These are phyloP conservation scores for Pleurotus cornucopiae DNA, from an alignment of 768 basidiomycete genomes.

Conservation along the genomic window DNA sequence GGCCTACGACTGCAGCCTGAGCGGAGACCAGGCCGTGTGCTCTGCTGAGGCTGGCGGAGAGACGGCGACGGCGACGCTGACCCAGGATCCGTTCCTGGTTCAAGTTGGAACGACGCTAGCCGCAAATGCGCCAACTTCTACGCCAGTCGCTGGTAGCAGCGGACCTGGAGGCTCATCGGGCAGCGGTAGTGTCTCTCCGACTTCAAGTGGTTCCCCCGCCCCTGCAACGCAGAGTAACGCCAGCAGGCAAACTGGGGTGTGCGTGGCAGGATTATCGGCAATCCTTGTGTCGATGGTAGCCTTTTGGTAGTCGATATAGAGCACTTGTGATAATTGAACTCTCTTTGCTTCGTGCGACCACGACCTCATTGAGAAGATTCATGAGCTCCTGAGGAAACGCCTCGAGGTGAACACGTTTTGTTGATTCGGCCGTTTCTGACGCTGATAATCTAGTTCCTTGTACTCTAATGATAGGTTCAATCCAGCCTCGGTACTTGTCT, in stretches of 20 bases:
- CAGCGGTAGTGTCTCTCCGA: not conserved
- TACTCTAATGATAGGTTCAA: conserved; percentile 25
- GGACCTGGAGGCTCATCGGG: not conserved
- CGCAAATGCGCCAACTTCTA: not conserved
- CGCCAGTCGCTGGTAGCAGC: not conserved
- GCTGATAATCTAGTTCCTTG: conserved; percentile 29
- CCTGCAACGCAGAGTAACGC: not conserved
- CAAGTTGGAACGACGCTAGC: conserved; percentile 4
- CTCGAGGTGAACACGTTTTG: conserved; percentile 48
- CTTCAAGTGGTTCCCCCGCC: not conserved
- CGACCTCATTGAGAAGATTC: not conserved
- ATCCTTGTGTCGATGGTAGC: not conserved
- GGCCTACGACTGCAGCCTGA: not conserved
- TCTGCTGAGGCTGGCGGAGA: not conserved
- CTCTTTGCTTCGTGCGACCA: not conserved
- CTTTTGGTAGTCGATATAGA: not conserved
- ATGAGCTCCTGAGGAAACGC: conserved; percentile 15
- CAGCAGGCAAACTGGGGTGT: not conserved
- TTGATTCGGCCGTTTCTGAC: conserved; percentile 25
- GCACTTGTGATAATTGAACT: conserved; percentile 1
- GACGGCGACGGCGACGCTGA: not conserved
- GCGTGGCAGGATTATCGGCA: no score
- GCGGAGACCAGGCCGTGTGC: not conserved
- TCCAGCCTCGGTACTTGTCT: conserved; percentile 8
- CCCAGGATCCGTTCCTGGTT: not conserved